phyloP scores from a whole-genome alignment of 148 eudicot species.

The Spergularia bocconei region DNA sequence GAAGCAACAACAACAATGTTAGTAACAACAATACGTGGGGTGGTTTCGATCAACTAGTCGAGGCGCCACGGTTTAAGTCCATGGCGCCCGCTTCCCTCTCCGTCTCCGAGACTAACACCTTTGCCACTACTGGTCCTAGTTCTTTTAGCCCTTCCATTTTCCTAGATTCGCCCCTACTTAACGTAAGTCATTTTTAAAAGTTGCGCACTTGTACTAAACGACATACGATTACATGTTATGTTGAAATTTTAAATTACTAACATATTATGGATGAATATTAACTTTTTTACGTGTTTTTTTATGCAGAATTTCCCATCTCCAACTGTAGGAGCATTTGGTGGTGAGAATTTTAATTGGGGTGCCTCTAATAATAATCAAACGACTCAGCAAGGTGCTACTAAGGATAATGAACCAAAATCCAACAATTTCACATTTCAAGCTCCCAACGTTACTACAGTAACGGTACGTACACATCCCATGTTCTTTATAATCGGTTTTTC shows the following conservation, averaged over 20 bases:
- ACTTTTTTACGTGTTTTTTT: not conserved
- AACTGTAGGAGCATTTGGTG: slow-evolving; percentile 55
- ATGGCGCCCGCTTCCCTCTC: slow-evolving; percentile 50
- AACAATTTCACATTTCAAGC: slow-evolving; percentile 60
- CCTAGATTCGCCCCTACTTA: slow-evolving; percentile 71
- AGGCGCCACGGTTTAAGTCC: slow-evolving; percentile 55
- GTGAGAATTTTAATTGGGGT: slow-evolving; percentile 36
- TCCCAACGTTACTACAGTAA: slow-evolving; percentile 35
- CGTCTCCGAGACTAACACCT: slow-evolving; percentile 25
- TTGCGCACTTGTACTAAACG: no score
- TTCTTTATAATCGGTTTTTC: not conserved
- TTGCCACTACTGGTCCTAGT: slow-evolving; percentile 38
- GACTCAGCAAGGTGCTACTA: slow-evolving; percentile 18
- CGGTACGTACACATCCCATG: slow-evolving; percentile 28
- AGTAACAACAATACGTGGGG: slow-evolving; percentile 20
- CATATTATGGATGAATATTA: not conserved
- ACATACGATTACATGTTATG: not conserved
- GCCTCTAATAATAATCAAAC: slow-evolving; percentile 22
- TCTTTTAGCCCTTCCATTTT: slow-evolving; percentile 64
- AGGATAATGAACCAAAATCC: slow-evolving; percentile 27
- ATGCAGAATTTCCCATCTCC: slow-evolving; percentile 65
- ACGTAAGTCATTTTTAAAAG: slow-evolving; percentile 22
- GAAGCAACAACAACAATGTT: not conserved
- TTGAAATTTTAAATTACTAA: no score
- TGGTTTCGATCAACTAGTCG: slow-evolving; percentile 28